Conservation (phyloP, 2,329 filamentous ascomycete genomes). For the Tympanopsis confertula region DNA sequence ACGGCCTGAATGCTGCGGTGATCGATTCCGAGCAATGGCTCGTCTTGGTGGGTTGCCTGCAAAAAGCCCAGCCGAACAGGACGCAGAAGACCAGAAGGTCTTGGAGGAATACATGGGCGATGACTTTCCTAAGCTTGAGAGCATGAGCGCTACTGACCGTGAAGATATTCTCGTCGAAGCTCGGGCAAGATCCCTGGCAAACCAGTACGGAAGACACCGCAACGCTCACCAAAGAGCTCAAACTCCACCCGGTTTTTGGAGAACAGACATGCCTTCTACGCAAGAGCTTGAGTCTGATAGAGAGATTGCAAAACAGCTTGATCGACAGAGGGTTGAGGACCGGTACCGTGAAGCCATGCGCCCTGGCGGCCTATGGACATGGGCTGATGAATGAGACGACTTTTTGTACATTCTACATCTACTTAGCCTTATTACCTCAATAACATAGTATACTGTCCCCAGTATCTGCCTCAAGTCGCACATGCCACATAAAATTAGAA, state of each 20-base stretch:
- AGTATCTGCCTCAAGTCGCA: no score
- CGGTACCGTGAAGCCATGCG: conserved; percentile 74
- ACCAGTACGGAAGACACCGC: conserved; percentile 66
- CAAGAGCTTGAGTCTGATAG: conserved; percentile 64
- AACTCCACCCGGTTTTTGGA: conserved; percentile 84
- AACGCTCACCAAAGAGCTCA: conserved; percentile 59
- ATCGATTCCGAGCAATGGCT: conserved; percentile 14
- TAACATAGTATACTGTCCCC: no score
- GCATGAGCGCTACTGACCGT: conserved; percentile 48
- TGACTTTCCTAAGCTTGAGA: conserved; percentile 42
- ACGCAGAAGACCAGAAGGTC: conserved; percentile 30
- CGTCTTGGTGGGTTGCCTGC: conserved; percentile 4
- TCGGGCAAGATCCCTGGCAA: conserved; percentile 60
- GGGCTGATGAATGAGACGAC: conserved; percentile 59
- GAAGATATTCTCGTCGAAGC: conserved; percentile 64
- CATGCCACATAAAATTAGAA: no score
- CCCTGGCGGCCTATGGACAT: conserved; percentile 65
- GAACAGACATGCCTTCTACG: conserved; percentile 76
- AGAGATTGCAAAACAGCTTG: conserved; percentile 49
- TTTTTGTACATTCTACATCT: no score
- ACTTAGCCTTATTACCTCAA: no score
- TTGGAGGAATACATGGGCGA: conserved; percentile 47
- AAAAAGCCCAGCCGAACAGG: conserved; percentile 23
- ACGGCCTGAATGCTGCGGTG: conserved; percentile 40
- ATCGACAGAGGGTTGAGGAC: conserved; percentile 55